phyloP scores from a whole-genome alignment of 805 yeast species.

The Candida andamanensis region DNA sequence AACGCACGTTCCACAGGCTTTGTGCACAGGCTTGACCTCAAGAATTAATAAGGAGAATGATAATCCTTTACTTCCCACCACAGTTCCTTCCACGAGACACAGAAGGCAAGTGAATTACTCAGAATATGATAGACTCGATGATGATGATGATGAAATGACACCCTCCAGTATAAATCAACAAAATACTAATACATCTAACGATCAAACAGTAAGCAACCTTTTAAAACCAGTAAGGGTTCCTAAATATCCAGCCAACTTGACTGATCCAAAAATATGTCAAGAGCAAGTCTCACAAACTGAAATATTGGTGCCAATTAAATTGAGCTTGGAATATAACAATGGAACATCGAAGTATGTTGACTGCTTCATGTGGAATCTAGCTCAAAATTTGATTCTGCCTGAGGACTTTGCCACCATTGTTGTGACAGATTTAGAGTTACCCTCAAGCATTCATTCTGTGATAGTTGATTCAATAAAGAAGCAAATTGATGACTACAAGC shows the following conservation, averaged over 20 bases:
- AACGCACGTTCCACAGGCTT: constrained; percentile 67
- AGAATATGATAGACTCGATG: constrained; percentile 65
- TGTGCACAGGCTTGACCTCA: constrained; percentile 67
- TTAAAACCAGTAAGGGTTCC: constrained; percentile 21
- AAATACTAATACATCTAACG: constrained; percentile 11
- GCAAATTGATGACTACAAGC: constrained; percentile 73
- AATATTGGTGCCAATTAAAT: constrained; percentile 58
- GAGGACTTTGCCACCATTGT: constrained; percentile 69
- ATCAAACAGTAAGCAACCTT: constrained; percentile 22
- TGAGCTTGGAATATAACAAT: constrained; percentile 56
- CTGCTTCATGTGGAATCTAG: constrained; percentile 68
- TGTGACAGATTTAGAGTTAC: constrained; percentile 80
- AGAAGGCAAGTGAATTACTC: constrained; percentile 82
- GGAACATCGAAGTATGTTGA: constrained; percentile 49
- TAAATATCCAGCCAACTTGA: constrained; percentile 18
- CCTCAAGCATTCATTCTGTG: constrained; percentile 54
- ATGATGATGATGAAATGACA: constrained; percentile 25
- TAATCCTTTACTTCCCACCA: constrained; percentile 60
- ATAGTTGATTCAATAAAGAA: constrained; percentile 69
- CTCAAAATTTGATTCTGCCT: constrained; percentile 64
- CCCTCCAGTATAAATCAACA: constrained; percentile 5
- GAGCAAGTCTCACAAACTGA: constrained; percentile 31
- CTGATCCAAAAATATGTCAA: constrained; percentile 16
- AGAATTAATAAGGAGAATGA: constrained; percentile 63
- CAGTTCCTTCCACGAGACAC: constrained; percentile 71